phyloP scores from a whole-genome alignment of 2,329 filamentous ascomycete species.

The Sporothrix brunneoviolacea region DNA sequence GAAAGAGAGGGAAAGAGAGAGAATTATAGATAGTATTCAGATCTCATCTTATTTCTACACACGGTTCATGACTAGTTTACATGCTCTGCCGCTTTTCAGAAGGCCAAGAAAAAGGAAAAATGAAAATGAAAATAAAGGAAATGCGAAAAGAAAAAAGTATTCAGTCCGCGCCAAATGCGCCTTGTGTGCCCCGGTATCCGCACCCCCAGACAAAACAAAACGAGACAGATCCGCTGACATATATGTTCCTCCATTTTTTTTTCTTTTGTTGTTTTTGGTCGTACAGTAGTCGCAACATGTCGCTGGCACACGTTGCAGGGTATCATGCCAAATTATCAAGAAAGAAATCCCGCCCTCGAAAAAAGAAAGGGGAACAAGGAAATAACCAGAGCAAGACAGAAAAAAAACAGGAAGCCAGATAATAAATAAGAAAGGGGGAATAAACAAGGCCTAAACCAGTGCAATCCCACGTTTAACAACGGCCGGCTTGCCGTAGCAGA shows the following conservation, averaged over 20 bases:
- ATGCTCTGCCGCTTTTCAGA: background rate
- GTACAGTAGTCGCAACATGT: constrained; percentile 10
- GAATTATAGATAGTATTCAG: background rate
- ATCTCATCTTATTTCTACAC: too few relatives aligned
- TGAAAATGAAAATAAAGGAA: background rate
- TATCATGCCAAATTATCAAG: constrained; percentile 18
- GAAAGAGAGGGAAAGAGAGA: background rate
- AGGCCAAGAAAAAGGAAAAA: background rate
- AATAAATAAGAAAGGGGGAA: background rate
- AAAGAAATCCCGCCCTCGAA: background rate
- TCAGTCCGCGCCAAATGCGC: too few relatives aligned
- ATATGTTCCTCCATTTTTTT: background rate
- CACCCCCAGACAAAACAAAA: too few relatives aligned
- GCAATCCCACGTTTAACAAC: constrained; percentile 16
- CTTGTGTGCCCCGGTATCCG: too few relatives aligned
- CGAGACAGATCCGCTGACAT: too few relatives aligned
- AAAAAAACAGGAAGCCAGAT: background rate
- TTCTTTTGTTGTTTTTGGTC: constrained; percentile 4
- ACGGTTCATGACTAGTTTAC: too few relatives aligned
- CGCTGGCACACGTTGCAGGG: constrained; percentile 16
- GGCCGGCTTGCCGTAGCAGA: constrained; percentile 22
- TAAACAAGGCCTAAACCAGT: background rate
- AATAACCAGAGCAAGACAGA: constrained; percentile 8
- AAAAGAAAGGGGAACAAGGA: background rate
- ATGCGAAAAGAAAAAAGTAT: too few relatives aligned